Conservation (phyloP, 257 asterid genomes). For the Cynanchum wilfordii region DNA sequence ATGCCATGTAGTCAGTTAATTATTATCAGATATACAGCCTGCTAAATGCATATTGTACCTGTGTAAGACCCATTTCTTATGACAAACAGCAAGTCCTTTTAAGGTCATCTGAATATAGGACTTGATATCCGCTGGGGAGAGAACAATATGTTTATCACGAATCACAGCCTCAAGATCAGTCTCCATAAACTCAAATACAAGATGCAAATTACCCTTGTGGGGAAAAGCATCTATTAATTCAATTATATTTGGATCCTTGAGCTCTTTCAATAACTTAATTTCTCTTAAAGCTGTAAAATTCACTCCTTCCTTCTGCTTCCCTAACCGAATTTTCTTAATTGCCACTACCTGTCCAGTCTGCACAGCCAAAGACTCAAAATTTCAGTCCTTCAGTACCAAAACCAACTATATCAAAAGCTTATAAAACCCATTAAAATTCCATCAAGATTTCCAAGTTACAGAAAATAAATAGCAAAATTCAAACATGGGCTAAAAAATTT, state of each 20-base stretch:
- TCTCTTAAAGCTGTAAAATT: conserved; percentile 93
- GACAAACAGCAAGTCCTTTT: conserved; percentile 89
- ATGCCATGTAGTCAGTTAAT: neutral
- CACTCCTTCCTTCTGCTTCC: conserved; percentile 97
- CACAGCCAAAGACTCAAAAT: conserved; percentile 20
- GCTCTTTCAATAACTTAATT: conserved; percentile 91
- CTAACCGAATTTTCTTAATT: conserved; percentile 88
- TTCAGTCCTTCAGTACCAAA: neutral
- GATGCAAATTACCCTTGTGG: conserved; percentile 92
- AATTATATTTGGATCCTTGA: conserved; percentile 80
- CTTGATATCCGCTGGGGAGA: conserved; percentile 90
- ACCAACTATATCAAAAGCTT: neutral
- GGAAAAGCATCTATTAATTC: conserved; percentile 87
- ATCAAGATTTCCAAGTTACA: neutral
- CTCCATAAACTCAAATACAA: conserved; percentile 99
- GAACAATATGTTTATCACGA: conserved; percentile 85
- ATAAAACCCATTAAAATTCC: conserved; percentile 1
- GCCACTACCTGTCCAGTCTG: conserved; percentile 94
- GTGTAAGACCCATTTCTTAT: conserved; percentile 92
- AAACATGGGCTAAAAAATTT: neutral
- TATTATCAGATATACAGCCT: neutral
- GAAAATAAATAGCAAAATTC: neutral
- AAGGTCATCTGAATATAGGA: conserved; percentile 93
- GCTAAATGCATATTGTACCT: conserved; percentile 39
- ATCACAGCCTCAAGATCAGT: conserved; percentile 97